Conservation (phyloP, 2,329 filamentous ascomycete species). For the Aspergillus sp. region DNA sequence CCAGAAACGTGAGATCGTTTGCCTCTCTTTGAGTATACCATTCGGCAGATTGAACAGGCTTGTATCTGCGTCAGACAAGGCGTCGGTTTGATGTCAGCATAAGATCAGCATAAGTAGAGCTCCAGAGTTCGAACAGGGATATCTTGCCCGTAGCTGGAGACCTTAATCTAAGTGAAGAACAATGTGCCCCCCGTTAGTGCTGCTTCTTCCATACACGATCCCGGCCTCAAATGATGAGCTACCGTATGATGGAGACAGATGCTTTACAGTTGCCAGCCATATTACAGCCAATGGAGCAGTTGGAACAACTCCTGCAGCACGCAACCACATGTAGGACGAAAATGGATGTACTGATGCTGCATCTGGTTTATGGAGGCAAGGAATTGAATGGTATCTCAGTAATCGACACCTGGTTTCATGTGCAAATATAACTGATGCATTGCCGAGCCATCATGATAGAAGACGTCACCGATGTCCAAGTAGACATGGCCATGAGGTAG, state of each 20-base stretch:
- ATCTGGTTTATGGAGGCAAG: neutral
- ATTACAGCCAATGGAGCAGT: neutral
- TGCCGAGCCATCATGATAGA: neutral
- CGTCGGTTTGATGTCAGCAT: neutral
- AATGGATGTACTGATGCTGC: neutral
- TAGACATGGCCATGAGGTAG: neutral
- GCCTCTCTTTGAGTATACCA: neutral
- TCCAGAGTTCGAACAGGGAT: neutral
- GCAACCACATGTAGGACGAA: neutral
- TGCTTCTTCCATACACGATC: neutral
- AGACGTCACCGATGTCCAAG: neutral
- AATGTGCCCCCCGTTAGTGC: neutral
- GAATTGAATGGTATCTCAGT: neutral
- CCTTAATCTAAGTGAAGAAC: neutral
- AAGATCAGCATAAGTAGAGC: neutral
- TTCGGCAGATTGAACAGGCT: neutral
- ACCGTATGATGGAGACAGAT: neutral
- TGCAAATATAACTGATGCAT: neutral
- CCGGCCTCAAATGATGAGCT: neutral
- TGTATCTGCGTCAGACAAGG: neutral
- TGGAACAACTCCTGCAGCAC: neutral
- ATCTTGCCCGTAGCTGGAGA: neutral
- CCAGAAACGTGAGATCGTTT: neutral
- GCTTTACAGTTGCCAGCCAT: neutral
- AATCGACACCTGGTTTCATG: neutral